Conservation (phyloP, 2,329 filamentous ascomycete species). For the Hymenotorrendiella dingleyae region DNA sequence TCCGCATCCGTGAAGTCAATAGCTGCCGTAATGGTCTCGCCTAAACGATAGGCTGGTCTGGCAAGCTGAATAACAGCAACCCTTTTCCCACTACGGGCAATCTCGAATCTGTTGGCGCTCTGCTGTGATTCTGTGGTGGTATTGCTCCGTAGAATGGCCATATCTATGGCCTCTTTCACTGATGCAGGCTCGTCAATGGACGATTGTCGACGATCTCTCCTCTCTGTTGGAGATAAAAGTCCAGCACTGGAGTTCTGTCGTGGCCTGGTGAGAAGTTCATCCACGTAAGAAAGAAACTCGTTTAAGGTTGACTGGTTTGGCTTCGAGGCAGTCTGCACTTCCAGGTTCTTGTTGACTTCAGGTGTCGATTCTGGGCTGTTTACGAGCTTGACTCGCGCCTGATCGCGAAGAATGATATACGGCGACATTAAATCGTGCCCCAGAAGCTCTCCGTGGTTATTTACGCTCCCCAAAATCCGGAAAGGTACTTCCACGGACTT, state of each 20-base stretch:
- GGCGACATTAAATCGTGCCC: conserved; percentile 93
- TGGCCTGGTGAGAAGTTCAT: conserved; percentile 61
- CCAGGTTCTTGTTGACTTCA: conserved; percentile 10
- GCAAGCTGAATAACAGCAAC: conserved; percentile 88
- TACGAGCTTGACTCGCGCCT: conserved; percentile 44
- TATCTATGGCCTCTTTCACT: conserved; percentile 81
- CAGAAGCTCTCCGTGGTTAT: conserved; percentile 78
- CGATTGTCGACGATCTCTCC: conserved; percentile 49
- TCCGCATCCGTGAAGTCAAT: conserved; percentile 77
- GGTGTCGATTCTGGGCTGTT: conserved; percentile 14
- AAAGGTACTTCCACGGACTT: conserved; percentile 91
- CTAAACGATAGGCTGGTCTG: conserved; percentile 80
- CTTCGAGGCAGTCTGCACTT: conserved; percentile 27
- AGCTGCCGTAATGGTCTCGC: conserved; percentile 77
- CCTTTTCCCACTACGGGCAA: conserved; percentile 83
- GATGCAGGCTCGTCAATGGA: conserved; percentile 51
- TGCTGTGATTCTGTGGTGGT: conserved; percentile 61
- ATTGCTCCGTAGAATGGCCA: conserved; percentile 82
- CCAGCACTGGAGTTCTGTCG: conserved; percentile 49
- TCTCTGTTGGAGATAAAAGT: conserved; percentile 66
- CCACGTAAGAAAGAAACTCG: conserved; percentile 72
- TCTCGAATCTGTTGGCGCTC: conserved; percentile 90
- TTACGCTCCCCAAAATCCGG: conserved; percentile 87
- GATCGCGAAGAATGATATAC: conserved; percentile 81
- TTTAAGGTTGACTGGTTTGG: conserved; percentile 39